Percentiles rank a stretch among this genome's conserved stretches.
phyloP scores from a whole-genome alignment of 2,329 filamentous ascomycete species.

The Capronia epimyces region DNA sequence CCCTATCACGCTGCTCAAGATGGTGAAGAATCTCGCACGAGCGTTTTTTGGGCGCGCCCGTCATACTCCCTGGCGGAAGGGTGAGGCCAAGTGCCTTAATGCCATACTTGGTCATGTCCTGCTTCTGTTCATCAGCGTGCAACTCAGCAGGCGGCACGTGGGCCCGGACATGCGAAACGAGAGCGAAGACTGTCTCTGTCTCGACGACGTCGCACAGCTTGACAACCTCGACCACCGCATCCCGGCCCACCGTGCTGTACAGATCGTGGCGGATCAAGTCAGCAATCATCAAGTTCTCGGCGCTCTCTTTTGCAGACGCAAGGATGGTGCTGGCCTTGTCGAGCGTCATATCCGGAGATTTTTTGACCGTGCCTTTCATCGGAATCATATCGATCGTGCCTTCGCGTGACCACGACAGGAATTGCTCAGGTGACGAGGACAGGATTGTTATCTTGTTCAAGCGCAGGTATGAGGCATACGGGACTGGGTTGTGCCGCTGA shows the following conservation, averaged over 20 bases:
- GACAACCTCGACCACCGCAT: conserved; percentile 57
- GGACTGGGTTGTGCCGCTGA: conserved; percentile 67
- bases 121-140: not conserved
- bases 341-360: conserved; percentile 62
- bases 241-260: conserved; percentile 42
- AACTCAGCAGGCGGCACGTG: conserved; percentile 29
- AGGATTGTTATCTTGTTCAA: conserved; percentile 66
- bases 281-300: conserved; percentile 97
- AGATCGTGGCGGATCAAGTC: conserved; percentile 93
- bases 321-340: conserved; percentile 67
- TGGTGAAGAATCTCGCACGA: conserved; percentile 74
- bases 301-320: conserved; percentile 78
- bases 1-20: conserved; percentile 61
- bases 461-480: conserved; percentile 76
- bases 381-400: conserved; percentile 66
- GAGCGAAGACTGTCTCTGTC: conserved; percentile 84
- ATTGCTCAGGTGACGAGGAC: conserved; percentile 83
- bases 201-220: conserved; percentile 83
- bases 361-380: conserved; percentile 95
- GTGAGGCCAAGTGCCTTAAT: conserved; percentile 61
- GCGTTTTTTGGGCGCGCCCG: conserved; percentile 88
- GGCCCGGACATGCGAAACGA: conserved; percentile 82
- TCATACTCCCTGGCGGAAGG: conserved; percentile 91
- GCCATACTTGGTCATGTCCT: conserved; percentile 33
- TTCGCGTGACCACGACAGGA: conserved; percentile 60